These are phyloP conservation scores for Stramenopiles sp. DNA, from an alignment of 352 stramenopile genomes.

Conservation along the genomic window DNA sequence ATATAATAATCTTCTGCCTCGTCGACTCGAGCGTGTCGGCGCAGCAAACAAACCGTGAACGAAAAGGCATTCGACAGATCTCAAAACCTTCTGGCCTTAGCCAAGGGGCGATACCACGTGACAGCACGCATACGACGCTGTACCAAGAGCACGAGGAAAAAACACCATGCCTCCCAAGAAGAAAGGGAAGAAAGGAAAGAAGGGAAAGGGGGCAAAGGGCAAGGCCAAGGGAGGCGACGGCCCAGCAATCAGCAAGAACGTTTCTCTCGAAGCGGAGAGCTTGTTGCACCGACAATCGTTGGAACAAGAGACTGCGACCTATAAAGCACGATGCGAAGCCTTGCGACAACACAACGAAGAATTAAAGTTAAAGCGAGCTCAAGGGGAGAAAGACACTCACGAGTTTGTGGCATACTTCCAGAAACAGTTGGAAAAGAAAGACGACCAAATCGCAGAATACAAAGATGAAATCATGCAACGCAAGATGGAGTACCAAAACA, in stretches of 20 bases:
- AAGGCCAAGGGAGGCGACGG: background rate
- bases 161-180: background rate
- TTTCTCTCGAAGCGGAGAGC: background rate
- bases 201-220: background rate
- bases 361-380: background rate
- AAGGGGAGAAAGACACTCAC: slow-evolving; percentile 61
- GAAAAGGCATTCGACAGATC: no score
- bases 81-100: no score
- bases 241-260: background rate
- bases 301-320: background rate
- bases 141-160: background rate
- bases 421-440: slow-evolving; percentile 49
- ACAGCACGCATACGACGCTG: no score
- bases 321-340: background rate
- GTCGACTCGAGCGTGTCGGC: no score
- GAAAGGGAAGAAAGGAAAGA: background rate
- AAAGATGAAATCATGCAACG: slow-evolving; percentile 36
- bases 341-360: background rate
- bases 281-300: background rate
- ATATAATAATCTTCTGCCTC: no score
- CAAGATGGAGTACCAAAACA: slow-evolving; percentile 33
- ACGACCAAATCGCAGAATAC: background rate
- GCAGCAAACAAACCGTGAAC: no score
- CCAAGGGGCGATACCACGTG: no score
- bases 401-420: slow-evolving; percentile 84